Evolutionary conservation across 805 yeast genomes (phyloP).

Genomic region (Metschnikowia noctiluminum): DNA sequence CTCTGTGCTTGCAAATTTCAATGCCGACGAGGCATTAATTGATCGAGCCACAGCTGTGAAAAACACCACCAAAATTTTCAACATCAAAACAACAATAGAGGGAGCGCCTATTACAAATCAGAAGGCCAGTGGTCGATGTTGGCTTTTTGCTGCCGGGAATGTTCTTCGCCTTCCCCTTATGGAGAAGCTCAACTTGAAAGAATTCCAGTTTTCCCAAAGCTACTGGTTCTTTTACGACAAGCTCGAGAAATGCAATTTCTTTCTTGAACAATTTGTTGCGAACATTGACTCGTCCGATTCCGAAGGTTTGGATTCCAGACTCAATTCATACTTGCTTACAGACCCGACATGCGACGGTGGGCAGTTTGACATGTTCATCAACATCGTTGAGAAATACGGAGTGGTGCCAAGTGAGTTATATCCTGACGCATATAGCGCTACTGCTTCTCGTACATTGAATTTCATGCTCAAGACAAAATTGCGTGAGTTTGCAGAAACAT

Average conservation of each 20-base stretch:
- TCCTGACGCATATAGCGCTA: constrained; percentile 20
- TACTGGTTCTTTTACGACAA: constrained; percentile 22
- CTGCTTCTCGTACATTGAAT: constrained; percentile 19
- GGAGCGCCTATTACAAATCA: constrained; percentile 51
- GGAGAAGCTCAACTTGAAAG: constrained; percentile 18
- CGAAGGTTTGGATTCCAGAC: constrained; percentile 16
- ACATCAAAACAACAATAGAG: constrained; percentile 42
- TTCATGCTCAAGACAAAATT: constrained; percentile 20
- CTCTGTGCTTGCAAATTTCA: constrained; percentile 12
- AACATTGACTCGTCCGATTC: constrained; percentile 13
- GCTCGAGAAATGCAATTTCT: constrained; percentile 20
- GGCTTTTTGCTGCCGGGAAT: constrained; percentile 22
- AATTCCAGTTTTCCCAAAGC: constrained; percentile 21
- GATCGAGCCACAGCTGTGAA: constrained; percentile 16
- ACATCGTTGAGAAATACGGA: constrained; percentile 21
- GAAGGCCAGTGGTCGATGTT: constrained; percentile 19
- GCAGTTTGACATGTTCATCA: constrained; percentile 21
- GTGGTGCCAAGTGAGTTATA: constrained; percentile 17
- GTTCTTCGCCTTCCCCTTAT: constrained; percentile 18
- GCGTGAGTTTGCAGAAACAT: constrained; percentile 20
- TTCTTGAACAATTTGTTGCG: constrained; percentile 15
- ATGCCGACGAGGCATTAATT: constrained; percentile 19
- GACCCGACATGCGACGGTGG: constrained; percentile 22
- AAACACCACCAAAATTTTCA: constrained; percentile 35
- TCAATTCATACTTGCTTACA: constrained; percentile 16